A percentile compares a stretch with the other conserved stretches of the same genome.
These are phyloP conservation scores for Macrophomina pseudophaseolina DNA, from an alignment of 2,329 filamentous ascomycete species.

Conservation along the genomic window DNA sequence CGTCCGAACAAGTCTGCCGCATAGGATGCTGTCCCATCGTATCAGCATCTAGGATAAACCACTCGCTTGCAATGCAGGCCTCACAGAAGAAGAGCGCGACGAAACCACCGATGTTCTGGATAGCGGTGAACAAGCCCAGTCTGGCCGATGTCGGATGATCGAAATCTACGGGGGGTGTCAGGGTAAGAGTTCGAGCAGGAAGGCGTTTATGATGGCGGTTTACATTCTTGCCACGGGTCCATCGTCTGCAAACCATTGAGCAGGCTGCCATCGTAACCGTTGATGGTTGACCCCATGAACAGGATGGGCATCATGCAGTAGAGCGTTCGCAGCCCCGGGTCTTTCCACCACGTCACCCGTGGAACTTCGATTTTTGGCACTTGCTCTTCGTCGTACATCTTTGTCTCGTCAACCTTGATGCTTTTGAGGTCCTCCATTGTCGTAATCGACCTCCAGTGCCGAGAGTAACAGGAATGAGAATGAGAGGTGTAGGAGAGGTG, in stretches of 20 bases:
- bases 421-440: slow-evolving; percentile 2
- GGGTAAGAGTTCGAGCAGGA: slow-evolving; percentile 29
- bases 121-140: slow-evolving; percentile 56
- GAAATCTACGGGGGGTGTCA: slow-evolving; percentile 29
- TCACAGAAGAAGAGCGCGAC: slow-evolving; percentile 51
- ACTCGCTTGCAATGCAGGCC: slow-evolving; percentile 23
- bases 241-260: slow-evolving; percentile 57
- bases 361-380: slow-evolving; percentile 34
- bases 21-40: not conserved
- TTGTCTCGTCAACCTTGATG: not conserved
- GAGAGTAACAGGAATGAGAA: not conserved
- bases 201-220: slow-evolving; percentile 40
- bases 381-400: not conserved
- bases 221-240: slow-evolving; percentile 46
- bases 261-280: slow-evolving; percentile 55
- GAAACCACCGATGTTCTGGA: slow-evolving; percentile 55
- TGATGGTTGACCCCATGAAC: slow-evolving; percentile 42
- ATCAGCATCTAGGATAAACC: slow-evolving; percentile 1
- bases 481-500: not conserved
- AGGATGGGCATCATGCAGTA: slow-evolving; percentile 42
- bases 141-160: slow-evolving; percentile 37
- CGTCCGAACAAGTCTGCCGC: slow-evolving; percentile 41
- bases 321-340: slow-evolving; percentile 36
- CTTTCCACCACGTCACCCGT: slow-evolving; percentile 41
- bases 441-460: not conserved